phyloP scores from a whole-genome alignment of 225 moss, liverwort and hornwort genomes.

The Rhytidiadelphus loreus region DNA sequence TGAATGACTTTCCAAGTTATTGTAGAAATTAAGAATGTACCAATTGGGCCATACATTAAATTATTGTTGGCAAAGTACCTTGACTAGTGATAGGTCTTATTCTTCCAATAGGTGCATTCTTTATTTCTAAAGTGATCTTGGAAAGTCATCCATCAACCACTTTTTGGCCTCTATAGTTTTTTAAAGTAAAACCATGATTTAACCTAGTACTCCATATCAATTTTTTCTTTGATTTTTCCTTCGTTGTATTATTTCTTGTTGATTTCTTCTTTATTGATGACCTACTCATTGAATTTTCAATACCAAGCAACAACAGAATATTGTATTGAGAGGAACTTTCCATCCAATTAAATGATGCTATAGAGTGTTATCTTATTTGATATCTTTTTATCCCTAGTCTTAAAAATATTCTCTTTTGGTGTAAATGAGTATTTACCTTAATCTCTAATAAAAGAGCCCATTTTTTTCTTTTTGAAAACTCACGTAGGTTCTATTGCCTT shows the following conservation, averaged over 20 bases:
- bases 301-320: not conserved
- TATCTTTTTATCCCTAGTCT: not conserved
- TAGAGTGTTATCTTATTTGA: not conserved
- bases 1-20: not conserved
- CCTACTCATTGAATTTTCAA: not conserved
- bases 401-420: not conserved
- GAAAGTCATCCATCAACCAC: rapidly evolving
- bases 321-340: rapidly evolving
- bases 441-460: too few species aligned
- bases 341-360: too few species aligned
- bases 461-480: not conserved
- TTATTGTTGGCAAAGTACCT: not conserved
- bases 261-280: not conserved
- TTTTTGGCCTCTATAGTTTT: rapidly evolving
- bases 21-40: not conserved
- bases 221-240: not conserved
- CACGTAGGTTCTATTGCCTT: not conserved
- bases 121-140: rapidly evolving
- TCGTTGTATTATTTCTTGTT: not conserved
- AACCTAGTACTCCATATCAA: rapidly evolving
- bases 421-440: not conserved
- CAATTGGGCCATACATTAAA: not conserved
- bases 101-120: not conserved
- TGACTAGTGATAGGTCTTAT: too few species aligned
- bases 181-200: not conserved